Conservation (phyloP, 2,329 filamentous ascomycete species). For the Pseudogymnoascus sp. region DNA sequence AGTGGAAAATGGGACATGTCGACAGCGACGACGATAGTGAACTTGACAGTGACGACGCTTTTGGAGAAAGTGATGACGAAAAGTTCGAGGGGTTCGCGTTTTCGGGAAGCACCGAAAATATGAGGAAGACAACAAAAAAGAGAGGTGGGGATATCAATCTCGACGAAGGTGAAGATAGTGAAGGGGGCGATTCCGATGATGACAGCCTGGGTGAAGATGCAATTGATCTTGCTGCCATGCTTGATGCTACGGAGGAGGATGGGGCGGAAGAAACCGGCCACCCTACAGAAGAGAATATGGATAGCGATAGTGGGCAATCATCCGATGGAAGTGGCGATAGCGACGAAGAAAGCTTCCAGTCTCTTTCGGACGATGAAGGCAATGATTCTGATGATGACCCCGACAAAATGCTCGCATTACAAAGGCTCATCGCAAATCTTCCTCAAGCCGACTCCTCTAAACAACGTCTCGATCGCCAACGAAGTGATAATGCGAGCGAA, state of each 20-base stretch:
- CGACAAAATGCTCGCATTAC: slow-evolving; percentile 52
- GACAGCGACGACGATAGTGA: slow-evolving; percentile 60
- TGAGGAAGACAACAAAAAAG: slow-evolving; percentile 40
- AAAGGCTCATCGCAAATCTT: slow-evolving; percentile 61
- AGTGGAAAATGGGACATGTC: slow-evolving; percentile 58
- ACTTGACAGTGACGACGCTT: slow-evolving; percentile 62
- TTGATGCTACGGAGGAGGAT: slow-evolving; percentile 23
- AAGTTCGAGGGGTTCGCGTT: slow-evolving; percentile 60
- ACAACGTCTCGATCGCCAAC: slow-evolving; percentile 21
- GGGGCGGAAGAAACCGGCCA: slow-evolving; percentile 26
- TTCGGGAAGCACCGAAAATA: slow-evolving; percentile 46
- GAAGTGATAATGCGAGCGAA: slow-evolving; percentile 44
- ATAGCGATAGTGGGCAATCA: slow-evolving; percentile 46
- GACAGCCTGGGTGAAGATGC: slow-evolving; percentile 53
- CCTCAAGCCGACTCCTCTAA: slow-evolving; percentile 30
- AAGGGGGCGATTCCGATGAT: slow-evolving; percentile 49
- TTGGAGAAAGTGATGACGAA: slow-evolving; percentile 64
- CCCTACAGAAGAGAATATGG: slow-evolving; percentile 38
- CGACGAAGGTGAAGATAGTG: slow-evolving; percentile 36
- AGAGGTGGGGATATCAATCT: slow-evolving; percentile 39
- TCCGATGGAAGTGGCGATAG: slow-evolving; percentile 45
- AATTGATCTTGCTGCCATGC: slow-evolving; percentile 27
- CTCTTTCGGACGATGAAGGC: slow-evolving; percentile 35
- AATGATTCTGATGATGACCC: slow-evolving; percentile 34
- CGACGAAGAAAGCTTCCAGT: slow-evolving; percentile 43